phyloP scores from a whole-genome alignment of 1,284 basidiomycete genomes.

The Veloboletus limbatus region DNA sequence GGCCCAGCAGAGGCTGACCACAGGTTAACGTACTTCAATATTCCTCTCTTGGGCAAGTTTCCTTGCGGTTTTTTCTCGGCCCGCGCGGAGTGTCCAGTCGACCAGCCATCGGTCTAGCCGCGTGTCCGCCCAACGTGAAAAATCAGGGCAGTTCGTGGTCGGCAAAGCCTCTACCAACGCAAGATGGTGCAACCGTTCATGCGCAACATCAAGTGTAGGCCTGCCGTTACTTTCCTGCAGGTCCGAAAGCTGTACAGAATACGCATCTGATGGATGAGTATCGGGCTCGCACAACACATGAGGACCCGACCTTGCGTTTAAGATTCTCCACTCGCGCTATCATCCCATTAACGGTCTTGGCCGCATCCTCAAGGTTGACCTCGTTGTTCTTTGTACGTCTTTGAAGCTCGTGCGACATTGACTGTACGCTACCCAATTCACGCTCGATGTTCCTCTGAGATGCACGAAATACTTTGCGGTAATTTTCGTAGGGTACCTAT shows the following conservation, averaged over 20 bases:
- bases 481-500: slow-evolving; percentile 84
- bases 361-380: slow-evolving; percentile 48
- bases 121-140: slow-evolving; percentile 73
- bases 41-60: slow-evolving; percentile 66
- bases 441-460: slow-evolving; percentile 79
- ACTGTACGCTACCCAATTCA: slow-evolving; percentile 64
- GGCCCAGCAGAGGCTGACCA: slow-evolving; percentile 13
- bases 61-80: slow-evolving; percentile 67
- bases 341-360: slow-evolving; percentile 70
- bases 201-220: slow-evolving; percentile 69
- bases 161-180: slow-evolving; percentile 56
- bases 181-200: slow-evolving; percentile 70
- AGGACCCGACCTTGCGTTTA: slow-evolving; percentile 70
- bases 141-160: slow-evolving; percentile 53
- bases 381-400: slow-evolving; percentile 40
- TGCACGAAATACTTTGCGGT: slow-evolving; percentile 78
- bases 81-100: slow-evolving; percentile 84
- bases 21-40: slow-evolving; percentile 57
- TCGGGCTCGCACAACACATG: slow-evolving; percentile 13
- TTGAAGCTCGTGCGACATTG: slow-evolving; percentile 52
- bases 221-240: slow-evolving; percentile 62
- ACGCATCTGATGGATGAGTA: slow-evolving; percentile 15
- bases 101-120: slow-evolving; percentile 88
- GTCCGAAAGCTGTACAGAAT: slow-evolving; percentile 56
- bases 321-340: slow-evolving; percentile 71